Evolutionary conservation across 768 basidiomycete species (phyloP), one percentile per base, ranked within the genome.

Genomic region (Tricholoma hemisulphureum): DNA sequence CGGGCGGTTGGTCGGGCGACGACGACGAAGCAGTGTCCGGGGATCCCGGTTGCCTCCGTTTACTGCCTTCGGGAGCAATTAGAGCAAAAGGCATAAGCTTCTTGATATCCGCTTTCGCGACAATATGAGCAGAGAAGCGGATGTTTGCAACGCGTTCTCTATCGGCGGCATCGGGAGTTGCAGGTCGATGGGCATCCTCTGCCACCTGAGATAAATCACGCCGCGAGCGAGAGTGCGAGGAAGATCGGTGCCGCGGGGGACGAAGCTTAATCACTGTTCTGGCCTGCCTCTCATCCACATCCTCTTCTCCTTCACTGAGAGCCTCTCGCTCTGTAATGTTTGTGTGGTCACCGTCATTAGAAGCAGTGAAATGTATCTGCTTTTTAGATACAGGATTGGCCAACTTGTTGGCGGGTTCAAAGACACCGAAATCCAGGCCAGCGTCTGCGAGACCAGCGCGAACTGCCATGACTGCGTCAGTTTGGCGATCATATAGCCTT

Each of bases 201-300:
- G 80, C 83, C 46, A 79, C 82, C 63, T 82, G 73, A 28, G 83
- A 81, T 13, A 89, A 76, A 59, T 89, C 87, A 41, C 87, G 80
- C 46, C 89, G 86, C 50, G 91, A 87, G 46, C 88, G 84, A 32
- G 90, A 91, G 23, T 86, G 84, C 23, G 89, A 89, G 14, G 78
- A 72, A 13, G 68, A 62, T 24, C 77, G 76, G 57, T 78, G 78
- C 29, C 86, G 82, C 45, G 80, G 69, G 6, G 78, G 69, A 21
- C 84, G 85, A 51, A 91, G 77, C 70, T 88, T 91, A 73, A 93
- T 89, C 34, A 93, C 85, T 0, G 87, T 80, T n/a, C 91, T 85
- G 9, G 89, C 81, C 31, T 73, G 69, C 31, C 89, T 80, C 39
- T 83, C 85, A 54, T 76, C 77, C 0, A 71, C 76, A n/a, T 74